Base-by-base conservation (phyloP, 495 filamentous ascomycete species). In the Tuber melanosporum region DNA sequence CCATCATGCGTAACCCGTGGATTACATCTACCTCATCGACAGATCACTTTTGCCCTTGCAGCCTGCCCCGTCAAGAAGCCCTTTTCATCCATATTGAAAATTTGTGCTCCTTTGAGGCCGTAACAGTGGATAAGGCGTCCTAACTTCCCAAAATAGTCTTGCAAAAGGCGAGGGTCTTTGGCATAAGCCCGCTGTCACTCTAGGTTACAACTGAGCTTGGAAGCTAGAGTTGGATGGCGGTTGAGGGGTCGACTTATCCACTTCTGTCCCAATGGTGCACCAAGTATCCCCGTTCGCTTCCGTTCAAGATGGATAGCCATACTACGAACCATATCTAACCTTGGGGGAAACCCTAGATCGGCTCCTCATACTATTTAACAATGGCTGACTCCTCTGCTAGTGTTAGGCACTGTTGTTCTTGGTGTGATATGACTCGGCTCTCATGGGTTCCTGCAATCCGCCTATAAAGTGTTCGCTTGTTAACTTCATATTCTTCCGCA, bases 51-150 rank as follows among this genome's bases (percentile, higher is more conserved):
- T 3, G 71, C 42, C 10, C 70, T 74, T 49, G 36, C 62, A 15
- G 57, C 44, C 2, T 57, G 17, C 43, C 41, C 72, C 4, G 75
- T 43, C 22, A 77, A 15, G 9, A 75, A 74, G 17, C 73, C 73
- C 26, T 71, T 75, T 46, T 77, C 66, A 52, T 77, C 62, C 43
- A 72, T 46, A 20, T 77, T 77, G 73, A 47, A 71, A 19, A 22
- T 69, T 41, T 70, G 69, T 36, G 20, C 8, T n/a, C 71, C 46
- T 10, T 49, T 71, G 46, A 74, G 49, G 7, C 43, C 17, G 41
- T 74, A 10, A 26, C 74, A 39, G 5, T 15, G 9, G 19, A 77
- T 77, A 1, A 74, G 44, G 2, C 10, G 10, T 1, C 57, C 52
- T 8, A 74, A 26, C 42, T 74, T 74, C 17, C 42, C 15, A 70